These are phyloP conservation scores for Biscutella laevigata DNA, from an alignment of 441 rosid species.

Conservation along the genomic window DNA sequence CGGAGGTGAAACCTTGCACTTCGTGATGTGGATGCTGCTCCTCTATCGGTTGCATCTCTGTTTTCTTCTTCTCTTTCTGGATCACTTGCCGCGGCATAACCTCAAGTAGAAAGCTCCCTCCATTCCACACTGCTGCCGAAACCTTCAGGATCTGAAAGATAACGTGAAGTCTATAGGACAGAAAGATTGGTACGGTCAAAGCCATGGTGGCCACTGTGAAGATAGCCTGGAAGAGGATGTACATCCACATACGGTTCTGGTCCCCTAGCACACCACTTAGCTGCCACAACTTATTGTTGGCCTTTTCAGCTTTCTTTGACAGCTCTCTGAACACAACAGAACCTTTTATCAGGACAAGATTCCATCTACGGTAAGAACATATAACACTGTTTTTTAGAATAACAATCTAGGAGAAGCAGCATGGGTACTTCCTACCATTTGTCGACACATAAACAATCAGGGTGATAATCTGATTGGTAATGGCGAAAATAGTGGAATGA, in stretches of 20 bases:
- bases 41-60: conserved; percentile 35
- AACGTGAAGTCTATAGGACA: conserved; percentile 58
- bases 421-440: too few relatives aligned
- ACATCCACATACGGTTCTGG: conserved; percentile 73
- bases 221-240: conserved; percentile 59
- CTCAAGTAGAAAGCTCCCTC: conserved; percentile 81
- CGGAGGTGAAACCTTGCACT: conserved; percentile 2
- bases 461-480: neutral
- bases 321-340: conserved; percentile 46
- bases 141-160: conserved; percentile 76
- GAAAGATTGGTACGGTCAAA: conserved; percentile 79
- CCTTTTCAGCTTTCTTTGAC: conserved; percentile 80
- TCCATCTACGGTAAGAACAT: neutral
- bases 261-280: conserved; percentile 76
- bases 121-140: conserved; percentile 85
- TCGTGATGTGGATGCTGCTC: conserved; percentile 3
- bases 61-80: conserved; percentile 62
- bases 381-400: neutral
- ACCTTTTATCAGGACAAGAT: neutral
- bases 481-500: neutral
- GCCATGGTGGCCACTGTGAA: conserved; percentile 92
- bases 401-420: too few relatives aligned
- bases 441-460: neutral
- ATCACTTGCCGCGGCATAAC: conserved; percentile 89
- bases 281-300: conserved; percentile 81